Base-by-base conservation (phyloP, 371 early-diverging fungal species). In the Batrachochytrium dendrobatidis region DNA sequence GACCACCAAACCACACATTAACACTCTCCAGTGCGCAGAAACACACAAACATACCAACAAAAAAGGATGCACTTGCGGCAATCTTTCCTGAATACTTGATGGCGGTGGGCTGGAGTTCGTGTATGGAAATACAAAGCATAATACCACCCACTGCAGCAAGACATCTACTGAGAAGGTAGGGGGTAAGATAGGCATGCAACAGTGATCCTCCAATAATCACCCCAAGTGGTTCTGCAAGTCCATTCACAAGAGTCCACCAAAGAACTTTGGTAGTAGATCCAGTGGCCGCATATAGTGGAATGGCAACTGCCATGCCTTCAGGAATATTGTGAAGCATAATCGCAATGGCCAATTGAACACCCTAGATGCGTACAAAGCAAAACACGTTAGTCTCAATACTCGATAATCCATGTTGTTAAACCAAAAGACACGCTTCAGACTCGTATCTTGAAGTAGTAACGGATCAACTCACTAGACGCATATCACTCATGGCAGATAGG, bases 101-200 rank as follows among this genome's bases (percentile, higher is more conserved):
- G 20, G 80, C 76, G 44, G 72, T 74, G 12, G 80, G 80, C 34
- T 64, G 68, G 39, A 81, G 63, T 60, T 79, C 81, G 62, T 76
- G 73, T 1, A 75, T 61, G 3, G 78, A 77, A 58, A 81, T 79
- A 60, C 72, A 75, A 18, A 67, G 62, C 81, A 81, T 81, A 52
- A 81, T 73, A 24, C 81, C 81, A 5, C 71, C 76, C 17, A 78
- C 78, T 4, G 64, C 68, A 1, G 81, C 81, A n/a, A 78, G 64
- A 52, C 71, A 72, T n/a, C 69, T 53, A 34, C 59, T 61, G 48
- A 76, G 62, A 12, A 77, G 52, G 17, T 25, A 39, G 7, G 69
- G 64, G 2, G 73, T 67, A 17, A 77, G 59, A 30, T 67, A 69
- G 1, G 58, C 48, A 32, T 65, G 63, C 26, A 80, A 64, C 12